These are phyloP conservation scores for Cucumis variabilis DNA, from an alignment of 331 rosid species.

Conservation along the genomic window DNA sequence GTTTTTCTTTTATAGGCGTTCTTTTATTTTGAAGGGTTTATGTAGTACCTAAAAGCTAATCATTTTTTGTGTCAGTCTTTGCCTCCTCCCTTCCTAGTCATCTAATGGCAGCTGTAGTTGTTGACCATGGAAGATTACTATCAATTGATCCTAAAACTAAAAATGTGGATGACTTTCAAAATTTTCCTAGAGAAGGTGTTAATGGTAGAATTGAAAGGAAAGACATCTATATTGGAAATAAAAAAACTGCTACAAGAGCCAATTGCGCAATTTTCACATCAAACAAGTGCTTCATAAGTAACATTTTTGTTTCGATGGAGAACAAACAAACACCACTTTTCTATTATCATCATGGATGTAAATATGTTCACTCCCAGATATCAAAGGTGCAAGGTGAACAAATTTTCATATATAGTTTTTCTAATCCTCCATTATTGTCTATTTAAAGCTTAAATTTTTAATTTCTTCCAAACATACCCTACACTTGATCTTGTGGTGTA, in stretches of 20 bases:
- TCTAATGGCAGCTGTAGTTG: slow-evolving; percentile 88
- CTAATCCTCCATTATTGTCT: not conserved
- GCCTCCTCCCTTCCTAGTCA: slow-evolving; percentile 59
- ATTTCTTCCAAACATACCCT: not conserved
- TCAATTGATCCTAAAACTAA: slow-evolving; percentile 76
- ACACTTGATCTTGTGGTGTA: too few relatives aligned
- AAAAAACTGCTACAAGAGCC: slow-evolving; percentile 71
- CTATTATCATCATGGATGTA: not conserved
- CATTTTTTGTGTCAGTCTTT: not conserved
- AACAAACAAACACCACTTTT: not conserved
- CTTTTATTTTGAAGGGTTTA: not conserved
- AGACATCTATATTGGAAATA: slow-evolving; percentile 76
- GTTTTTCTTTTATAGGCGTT: not conserved
- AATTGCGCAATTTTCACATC: slow-evolving; percentile 41
- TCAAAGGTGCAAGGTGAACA: too few relatives aligned
- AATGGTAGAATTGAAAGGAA: slow-evolving; percentile 69
- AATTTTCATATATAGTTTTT: too few relatives aligned
- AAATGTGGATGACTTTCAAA: slow-evolving; percentile 69
- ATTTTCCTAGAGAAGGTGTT: slow-evolving; percentile 92
- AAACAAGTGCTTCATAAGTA: slow-evolving; percentile 7
- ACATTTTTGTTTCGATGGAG: not conserved
- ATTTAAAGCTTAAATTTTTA: not conserved
- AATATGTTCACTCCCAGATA: slow-evolving; percentile 55
- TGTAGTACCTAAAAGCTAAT: not conserved
- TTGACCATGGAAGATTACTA: slow-evolving; percentile 75